Conservation (phyloP, 371 early-diverging fungal species). For the Zopfochytrium polystomum region DNA sequence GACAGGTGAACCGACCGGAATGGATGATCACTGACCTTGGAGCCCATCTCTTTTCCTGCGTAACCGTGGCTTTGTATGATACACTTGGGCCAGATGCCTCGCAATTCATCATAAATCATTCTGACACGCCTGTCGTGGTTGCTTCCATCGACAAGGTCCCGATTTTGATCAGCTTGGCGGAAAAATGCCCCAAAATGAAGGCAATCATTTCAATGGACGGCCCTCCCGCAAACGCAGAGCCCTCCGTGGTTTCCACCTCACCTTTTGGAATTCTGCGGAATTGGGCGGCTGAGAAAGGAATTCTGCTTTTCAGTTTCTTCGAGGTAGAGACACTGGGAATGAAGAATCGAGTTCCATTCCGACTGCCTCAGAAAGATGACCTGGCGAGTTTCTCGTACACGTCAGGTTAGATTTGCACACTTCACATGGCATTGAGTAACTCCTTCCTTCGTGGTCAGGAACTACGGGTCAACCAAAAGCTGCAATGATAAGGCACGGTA, state of each 20-base stretch:
- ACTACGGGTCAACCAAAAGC: constrained; percentile 65
- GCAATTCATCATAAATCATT: constrained; percentile 49
- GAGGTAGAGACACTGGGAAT: constrained; percentile 60
- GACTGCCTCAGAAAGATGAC: constrained; percentile 28
- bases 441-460: constrained; percentile 36
- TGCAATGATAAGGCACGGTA: constrained; percentile 50
- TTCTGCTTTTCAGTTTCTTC: constrained; percentile 48
- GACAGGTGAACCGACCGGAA: constrained; percentile 55
- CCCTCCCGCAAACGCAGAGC: constrained; percentile 6
- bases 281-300: too few species aligned
- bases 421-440: not conserved
- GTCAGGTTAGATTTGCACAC: constrained; percentile 36
- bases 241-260: constrained; percentile 10
- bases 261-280: too few species aligned
- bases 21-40: constrained; percentile 40
- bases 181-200: constrained; percentile 53
- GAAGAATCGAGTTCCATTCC: constrained; percentile 8
- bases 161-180: constrained; percentile 39
- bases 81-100: constrained; percentile 55
- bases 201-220: constrained; percentile 56
- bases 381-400: constrained; percentile 60
- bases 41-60: constrained; percentile 1
- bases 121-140: constrained; percentile 47
- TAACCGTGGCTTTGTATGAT: constrained; percentile 55
- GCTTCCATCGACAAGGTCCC: constrained; percentile 45